Evolutionary conservation across 768 basidiomycete genomes (phyloP).

Genomic region (Russula virescens): DNA sequence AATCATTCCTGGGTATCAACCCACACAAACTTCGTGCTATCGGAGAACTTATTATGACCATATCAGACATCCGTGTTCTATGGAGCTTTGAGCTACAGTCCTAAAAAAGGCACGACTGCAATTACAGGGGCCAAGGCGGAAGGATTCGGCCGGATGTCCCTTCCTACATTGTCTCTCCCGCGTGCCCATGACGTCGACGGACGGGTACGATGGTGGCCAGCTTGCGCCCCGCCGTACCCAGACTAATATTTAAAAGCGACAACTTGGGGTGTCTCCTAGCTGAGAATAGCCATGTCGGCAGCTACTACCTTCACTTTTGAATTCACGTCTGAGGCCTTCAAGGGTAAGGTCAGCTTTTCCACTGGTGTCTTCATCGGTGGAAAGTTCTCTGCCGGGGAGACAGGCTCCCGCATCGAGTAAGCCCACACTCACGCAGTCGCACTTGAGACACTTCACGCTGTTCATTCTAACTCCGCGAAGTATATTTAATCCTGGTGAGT

Average conservation of each 20-base stretch:
- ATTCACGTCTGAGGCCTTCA: constrained; percentile 51
- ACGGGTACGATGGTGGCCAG: no score
- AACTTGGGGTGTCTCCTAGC: no score
- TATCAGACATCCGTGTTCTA: no score
- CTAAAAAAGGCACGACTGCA: no score
- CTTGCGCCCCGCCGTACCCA: not conserved
- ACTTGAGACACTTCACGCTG: no score
- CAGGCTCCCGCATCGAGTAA: constrained; percentile 62
- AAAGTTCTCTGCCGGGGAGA: constrained; percentile 55
- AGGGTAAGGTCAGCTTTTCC: constrained; percentile 47
- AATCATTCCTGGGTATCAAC: no score
- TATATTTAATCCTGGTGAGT: constrained; percentile 49
- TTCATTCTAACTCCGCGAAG: no score
- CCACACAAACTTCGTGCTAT: no score
- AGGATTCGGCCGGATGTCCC: not conserved
- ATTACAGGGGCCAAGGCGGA: not conserved
- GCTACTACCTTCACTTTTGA: constrained; percentile 39
- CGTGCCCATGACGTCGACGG: constrained; percentile 4
- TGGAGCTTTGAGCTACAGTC: no score
- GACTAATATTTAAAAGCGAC: constrained; percentile 64
- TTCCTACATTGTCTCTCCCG: not conserved
- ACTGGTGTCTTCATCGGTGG: constrained; percentile 73
- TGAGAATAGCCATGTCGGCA: no score
- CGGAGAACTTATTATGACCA: no score
- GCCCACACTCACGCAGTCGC: no score